Percentiles rank a stretch among this genome's conserved stretches.
Evolutionary conservation across 139 green algal genomes (phyloP).

Genomic region (Zygnema circumcarinatum): DNA sequence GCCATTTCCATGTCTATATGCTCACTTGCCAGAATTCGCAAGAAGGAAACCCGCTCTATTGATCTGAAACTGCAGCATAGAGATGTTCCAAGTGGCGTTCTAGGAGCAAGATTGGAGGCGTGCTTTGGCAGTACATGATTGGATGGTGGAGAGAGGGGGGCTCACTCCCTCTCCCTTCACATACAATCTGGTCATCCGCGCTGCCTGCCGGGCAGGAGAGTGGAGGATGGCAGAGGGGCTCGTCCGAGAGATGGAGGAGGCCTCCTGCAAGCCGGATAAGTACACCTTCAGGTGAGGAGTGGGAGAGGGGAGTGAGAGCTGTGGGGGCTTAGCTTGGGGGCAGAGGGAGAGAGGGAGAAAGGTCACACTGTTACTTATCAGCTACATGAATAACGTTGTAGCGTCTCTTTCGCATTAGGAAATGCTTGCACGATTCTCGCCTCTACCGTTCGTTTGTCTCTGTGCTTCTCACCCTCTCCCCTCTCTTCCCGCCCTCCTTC

Average conservation of each 20-base stretch:
- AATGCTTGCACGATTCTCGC: too few relatives aligned
- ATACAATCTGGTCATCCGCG: conserved; percentile 1
- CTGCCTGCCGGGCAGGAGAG: background rate
- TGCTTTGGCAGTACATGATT: background rate
- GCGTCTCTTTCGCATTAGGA: too few relatives aligned
- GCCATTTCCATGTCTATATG: too few relatives aligned
- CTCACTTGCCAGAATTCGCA: background rate
- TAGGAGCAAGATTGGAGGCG: conserved; percentile 1
- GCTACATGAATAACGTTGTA: too few relatives aligned
- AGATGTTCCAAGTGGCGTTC: background rate
- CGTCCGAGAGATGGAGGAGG: background rate
- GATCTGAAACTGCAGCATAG: background rate
- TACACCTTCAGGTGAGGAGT: conserved; percentile 18
- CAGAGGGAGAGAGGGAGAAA: background rate
- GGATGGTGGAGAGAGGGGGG: background rate
- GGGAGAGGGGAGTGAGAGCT: too few relatives aligned
- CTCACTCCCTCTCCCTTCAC: background rate
- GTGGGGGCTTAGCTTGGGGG: background rate
- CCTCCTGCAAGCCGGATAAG: background rate
- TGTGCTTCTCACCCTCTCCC: background rate
- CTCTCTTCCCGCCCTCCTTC: background rate
- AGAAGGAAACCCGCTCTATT: background rate
- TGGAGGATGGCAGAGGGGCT: conserved; percentile 13
- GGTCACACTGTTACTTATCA: too few relatives aligned
- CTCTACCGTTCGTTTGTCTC: background rate